A percentile compares a stretch with the other conserved stretches of the same genome.
Evolutionary conservation across 371 early-diverging fungal genomes (phyloP).

Genomic region (Haplosporangium sp.): DNA sequence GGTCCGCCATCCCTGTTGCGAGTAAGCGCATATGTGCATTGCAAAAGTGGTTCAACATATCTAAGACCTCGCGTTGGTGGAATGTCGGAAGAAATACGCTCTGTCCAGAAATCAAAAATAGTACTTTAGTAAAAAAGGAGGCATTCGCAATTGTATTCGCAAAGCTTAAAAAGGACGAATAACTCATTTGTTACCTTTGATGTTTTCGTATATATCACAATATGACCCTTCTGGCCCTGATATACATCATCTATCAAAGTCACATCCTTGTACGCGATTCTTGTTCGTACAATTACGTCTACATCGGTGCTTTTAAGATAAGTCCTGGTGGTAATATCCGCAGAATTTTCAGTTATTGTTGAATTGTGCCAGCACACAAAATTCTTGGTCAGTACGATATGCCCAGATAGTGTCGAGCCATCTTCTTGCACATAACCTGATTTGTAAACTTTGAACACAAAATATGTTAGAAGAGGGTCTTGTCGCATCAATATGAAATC

Average conservation of each 20-base stretch:
- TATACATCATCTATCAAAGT: slow-evolving; percentile 29
- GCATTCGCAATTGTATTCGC: background rate
- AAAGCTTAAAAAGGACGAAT: too few species aligned
- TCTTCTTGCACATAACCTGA: slow-evolving; percentile 43
- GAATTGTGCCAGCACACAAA: slow-evolving; percentile 56
- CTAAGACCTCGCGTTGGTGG: slow-evolving; percentile 40
- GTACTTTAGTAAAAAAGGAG: background rate
- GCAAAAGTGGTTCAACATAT: slow-evolving; percentile 45
- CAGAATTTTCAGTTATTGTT: slow-evolving; percentile 33
- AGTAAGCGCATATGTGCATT: slow-evolving; percentile 43
- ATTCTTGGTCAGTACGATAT: slow-evolving; percentile 41
- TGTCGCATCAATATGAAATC: too few species aligned
- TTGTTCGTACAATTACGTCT: slow-evolving; percentile 19
- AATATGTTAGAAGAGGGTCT: background rate
- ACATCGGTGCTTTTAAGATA: slow-evolving; percentile 5
- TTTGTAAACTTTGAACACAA: slow-evolving; percentile 28
- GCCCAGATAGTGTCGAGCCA: slow-evolving; percentile 26
- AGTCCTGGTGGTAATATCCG: slow-evolving; percentile 10
- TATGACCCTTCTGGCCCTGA: slow-evolving; percentile 30
- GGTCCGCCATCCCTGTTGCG: slow-evolving; percentile 13
- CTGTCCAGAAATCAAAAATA: slow-evolving; percentile 4
- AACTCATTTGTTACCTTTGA: slow-evolving; percentile 28
- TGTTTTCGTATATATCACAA: slow-evolving; percentile 22
- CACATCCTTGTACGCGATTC: slow-evolving; percentile 39
- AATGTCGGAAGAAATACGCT: slow-evolving; percentile 35